Base-by-base conservation (phyloP, 352 stramenopile species). In the Pythium myriotylum region DNA sequence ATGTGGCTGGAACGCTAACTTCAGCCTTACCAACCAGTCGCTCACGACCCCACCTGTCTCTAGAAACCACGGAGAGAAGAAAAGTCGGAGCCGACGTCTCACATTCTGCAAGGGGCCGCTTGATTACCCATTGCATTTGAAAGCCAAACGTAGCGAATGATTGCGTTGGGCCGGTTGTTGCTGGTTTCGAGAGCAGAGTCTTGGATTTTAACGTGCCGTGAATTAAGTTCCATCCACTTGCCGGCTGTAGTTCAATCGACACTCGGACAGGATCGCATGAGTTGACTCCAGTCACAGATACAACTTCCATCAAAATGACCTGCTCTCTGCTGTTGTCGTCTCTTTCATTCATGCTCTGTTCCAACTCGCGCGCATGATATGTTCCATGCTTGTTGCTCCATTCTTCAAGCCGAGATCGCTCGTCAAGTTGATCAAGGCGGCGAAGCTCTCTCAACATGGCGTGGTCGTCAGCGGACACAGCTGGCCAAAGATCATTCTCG, bases 1-100 rank as follows among this genome's bases (percentile, higher is more conserved):
- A 32, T 1, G 53, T 59, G 0, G 41, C 6, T 7, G 67, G 69
- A 1, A 90, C 19, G 2, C 53, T 48, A 26, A 88, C 52, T 39
- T 87, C 75, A 0, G 69, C 69, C 20, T 69, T 47, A 4, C 79
- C 83, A 58, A 77, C 50, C 2, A 58, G 54, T 16, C 53, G 72
- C 33, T 79, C 79, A 3, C 81, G 73, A 0, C 40, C 45, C 81
- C 81, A 89, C 0, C 46, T 67, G 64, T 92, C 81, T 19, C 37
- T 54, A 3, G 77, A 85, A 35, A 72, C 77, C 10, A 91, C 65
- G n/a, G 54, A 50, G 14, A 83, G 58, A 22, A 43, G 16, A 0
- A 76, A 49, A 4, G 48, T 57, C 17, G 49, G 57, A 16, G 23
- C 7, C 14, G 7, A 9, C 8, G 13, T 24, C 19, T 8, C n/a